Evolutionary conservation across 1,139 yeast species (phyloP).

Genomic region (Debaryomycetaceae sp.): DNA sequence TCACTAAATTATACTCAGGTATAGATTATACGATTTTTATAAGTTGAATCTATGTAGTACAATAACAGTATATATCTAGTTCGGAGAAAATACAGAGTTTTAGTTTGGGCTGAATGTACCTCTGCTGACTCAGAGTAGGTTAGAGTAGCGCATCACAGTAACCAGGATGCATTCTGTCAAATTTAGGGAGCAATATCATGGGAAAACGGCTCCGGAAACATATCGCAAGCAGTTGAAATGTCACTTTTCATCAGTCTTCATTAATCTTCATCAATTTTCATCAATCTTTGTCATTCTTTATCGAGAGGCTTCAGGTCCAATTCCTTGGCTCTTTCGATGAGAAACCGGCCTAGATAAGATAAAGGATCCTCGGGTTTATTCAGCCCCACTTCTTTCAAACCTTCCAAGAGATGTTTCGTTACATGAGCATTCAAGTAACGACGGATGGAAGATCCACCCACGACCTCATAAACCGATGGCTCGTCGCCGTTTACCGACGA

Average conservation of each 20-base stretch:
- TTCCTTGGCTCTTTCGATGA: constrained; percentile 50
- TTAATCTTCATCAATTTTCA: not conserved
- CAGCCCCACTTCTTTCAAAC: constrained; percentile 58
- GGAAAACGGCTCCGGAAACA: no score
- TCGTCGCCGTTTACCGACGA: constrained; percentile 2
- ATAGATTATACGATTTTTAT: no score
- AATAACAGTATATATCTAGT: not conserved
- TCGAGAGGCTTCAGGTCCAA: constrained; percentile 7
- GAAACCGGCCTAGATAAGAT: constrained; percentile 63
- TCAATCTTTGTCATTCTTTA: not conserved
- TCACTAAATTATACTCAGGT: not conserved
- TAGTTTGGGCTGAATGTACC: no score
- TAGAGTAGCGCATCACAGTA: no score
- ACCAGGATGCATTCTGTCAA: no score
- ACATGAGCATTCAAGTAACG: constrained; percentile 71
- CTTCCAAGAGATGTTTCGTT: constrained; percentile 64
- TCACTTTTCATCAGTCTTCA: no score
- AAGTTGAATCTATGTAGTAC: not conserved
- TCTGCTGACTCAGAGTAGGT: no score
- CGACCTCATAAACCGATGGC: constrained; percentile 48
- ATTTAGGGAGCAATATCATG: no score
- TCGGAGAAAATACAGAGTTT: not conserved
- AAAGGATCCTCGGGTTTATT: constrained; percentile 70
- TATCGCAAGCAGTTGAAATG: no score
- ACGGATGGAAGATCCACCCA: constrained; percentile 81